Evolutionary conservation across 352 stramenopile genomes (phyloP), one percentile per base, ranked within the genome.

Genomic region (Elongisporangium undulatum): DNA sequence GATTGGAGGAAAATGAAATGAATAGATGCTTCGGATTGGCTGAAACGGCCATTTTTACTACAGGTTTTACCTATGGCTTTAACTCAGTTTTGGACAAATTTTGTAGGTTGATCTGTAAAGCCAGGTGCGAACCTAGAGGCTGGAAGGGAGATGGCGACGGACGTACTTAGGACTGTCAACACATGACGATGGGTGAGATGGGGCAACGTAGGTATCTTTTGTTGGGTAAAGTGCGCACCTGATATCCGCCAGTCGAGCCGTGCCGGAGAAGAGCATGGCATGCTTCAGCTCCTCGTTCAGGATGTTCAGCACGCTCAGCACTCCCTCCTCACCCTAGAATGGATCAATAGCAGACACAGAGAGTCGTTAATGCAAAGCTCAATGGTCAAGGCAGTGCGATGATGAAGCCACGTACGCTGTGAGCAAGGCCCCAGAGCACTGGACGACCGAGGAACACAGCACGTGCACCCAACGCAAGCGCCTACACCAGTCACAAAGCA

Each of bases 371-470:
- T 13, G 17, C 22, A 16, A 41, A 53, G 41, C 17, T 48, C 34
- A 6, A 34, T 26, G 55, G 13, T 4, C 15, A 53, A 48, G 23
- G 15, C 23, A 21, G 15, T 52, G 20, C 2, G 22, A 56, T 34
- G 17, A 15, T 13, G 48, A 22, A 39, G 51, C 16, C 38, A 70
- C 74, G 56, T 80, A 91, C 96, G 55, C 86, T 97, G 57, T 96
- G 80, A 6, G 90, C 78, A 55, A 99, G 78, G 3, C 90, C 87
- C 71, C 97, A 99, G 49, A 99, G 93, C 19, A 98, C 73, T 4
- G 96, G 96, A 22, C 95, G 96, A 3, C 95, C 96, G 55, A 99
- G 68, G 29, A 98, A 97, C 12, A 99, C 96, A 1, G 95, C 96
- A 53, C 89, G 92, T 23, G 96, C 96, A 39, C 94, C 94, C 45